Percentiles rank a stretch among this genome's conserved stretches.
Evolutionary conservation across 495 filamentous ascomycete genomes (phyloP).

Genomic region (Neurospora sp.): DNA sequence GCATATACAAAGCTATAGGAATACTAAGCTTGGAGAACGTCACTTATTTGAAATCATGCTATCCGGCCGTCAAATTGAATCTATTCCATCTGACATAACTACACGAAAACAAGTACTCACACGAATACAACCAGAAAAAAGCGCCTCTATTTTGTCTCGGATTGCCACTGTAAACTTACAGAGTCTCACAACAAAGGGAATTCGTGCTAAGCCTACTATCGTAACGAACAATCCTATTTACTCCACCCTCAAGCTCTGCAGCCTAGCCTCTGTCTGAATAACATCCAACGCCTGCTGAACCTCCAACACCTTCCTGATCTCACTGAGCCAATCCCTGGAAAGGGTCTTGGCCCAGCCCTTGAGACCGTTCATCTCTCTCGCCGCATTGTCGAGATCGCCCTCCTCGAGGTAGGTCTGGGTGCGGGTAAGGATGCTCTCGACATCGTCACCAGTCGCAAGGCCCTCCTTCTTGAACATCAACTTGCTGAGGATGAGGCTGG

Average conservation of each 20-base stretch:
- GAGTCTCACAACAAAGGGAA: not conserved
- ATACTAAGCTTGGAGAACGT: not conserved
- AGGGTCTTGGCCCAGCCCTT: constrained; percentile 90
- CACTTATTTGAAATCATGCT: not conserved
- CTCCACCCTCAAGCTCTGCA: constrained; percentile 50
- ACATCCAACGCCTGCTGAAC: constrained; percentile 90
- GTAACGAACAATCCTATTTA: constrained; percentile 13
- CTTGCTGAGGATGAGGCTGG: constrained; percentile 78
- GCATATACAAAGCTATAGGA: not conserved
- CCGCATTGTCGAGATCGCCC: constrained; percentile 81
- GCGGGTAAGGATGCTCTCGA: constrained; percentile 83
- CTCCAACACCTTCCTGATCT: constrained; percentile 81
- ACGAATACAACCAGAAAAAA: not conserved
- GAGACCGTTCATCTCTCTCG: constrained; percentile 88
- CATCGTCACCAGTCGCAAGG: constrained; percentile 78
- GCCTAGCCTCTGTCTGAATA: constrained; percentile 49
- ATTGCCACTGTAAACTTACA: not conserved
- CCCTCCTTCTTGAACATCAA: constrained; percentile 88
- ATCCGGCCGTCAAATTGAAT: not conserved
- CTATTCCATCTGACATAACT: not conserved
- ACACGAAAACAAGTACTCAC: not conserved
- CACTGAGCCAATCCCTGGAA: constrained; percentile 83
- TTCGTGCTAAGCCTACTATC: constrained; percentile 1
- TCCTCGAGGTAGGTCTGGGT: constrained; percentile 85
- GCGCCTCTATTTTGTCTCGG: not conserved